These are phyloP conservation scores for Picochlorum sp. DNA, from an alignment of 139 green algal species.

Conservation along the genomic window DNA sequence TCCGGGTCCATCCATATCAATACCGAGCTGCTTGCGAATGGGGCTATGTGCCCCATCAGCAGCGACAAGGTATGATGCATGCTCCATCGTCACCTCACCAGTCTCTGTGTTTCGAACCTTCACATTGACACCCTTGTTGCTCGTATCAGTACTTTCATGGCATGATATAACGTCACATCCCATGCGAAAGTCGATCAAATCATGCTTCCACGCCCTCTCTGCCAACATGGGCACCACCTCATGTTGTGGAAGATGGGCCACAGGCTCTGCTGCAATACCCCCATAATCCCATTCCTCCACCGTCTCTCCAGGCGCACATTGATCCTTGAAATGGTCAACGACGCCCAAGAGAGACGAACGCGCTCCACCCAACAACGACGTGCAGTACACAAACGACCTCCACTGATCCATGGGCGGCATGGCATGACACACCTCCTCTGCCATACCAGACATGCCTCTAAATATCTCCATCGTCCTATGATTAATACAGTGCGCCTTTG, in stretches of 20 bases:
- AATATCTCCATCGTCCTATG: constrained; percentile 84
- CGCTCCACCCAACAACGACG: constrained; percentile 29
- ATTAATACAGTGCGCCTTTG: constrained; percentile 91
- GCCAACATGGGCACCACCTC: constrained; percentile 66
- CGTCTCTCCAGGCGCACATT: not conserved
- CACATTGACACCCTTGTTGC: not conserved
- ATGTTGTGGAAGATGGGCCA: constrained; percentile 80
- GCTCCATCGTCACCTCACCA: constrained; percentile 5
- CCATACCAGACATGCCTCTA: constrained; percentile 29
- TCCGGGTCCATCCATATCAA: constrained; percentile 43
- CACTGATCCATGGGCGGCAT: constrained; percentile 70
- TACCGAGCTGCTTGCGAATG: constrained; percentile 35
- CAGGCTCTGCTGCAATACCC: constrained; percentile 49
- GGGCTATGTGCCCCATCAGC: constrained; percentile 63
- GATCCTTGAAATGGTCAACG: constrained; percentile 77
- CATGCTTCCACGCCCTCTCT: not conserved
- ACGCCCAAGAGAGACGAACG: constrained; percentile 39
- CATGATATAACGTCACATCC: constrained; percentile 2
- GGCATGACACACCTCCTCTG: constrained; percentile 26
- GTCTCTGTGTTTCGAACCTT: not conserved
- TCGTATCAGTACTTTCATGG: not conserved
- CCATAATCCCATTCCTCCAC: too few relatives aligned
- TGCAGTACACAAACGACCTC: constrained; percentile 79
- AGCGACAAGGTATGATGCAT: constrained; percentile 40
- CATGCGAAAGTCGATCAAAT: constrained; percentile 22